phyloP scores from a whole-genome alignment of 2,329 filamentous ascomycete genomes.

The Neofusicoccum laricinum region DNA sequence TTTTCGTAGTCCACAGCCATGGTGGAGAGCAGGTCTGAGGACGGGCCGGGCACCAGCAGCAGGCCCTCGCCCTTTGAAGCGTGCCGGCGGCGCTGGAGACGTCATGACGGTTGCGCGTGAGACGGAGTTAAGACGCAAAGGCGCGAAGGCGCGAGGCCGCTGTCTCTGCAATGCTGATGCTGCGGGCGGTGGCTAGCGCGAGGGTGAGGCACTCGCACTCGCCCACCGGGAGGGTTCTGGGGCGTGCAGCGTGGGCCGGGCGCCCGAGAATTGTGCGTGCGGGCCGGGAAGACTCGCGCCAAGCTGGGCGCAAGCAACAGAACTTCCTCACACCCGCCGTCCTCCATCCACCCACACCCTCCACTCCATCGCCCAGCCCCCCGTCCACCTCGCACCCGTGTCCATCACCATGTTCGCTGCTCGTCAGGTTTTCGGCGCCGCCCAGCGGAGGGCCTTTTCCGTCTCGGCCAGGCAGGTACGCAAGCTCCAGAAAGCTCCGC shows the following conservation, averaged over 20 bases:
- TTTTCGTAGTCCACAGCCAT: slow-evolving; percentile 24
- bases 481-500: slow-evolving; percentile 17
- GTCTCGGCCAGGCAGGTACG: slow-evolving; percentile 51
- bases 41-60: background rate
- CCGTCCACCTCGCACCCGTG: slow-evolving; percentile 21
- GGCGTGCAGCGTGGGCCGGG: background rate
- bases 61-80: background rate
- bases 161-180: too few relatives aligned
- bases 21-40: slow-evolving; percentile 14
- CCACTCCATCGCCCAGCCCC: slow-evolving; percentile 23
- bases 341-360: slow-evolving; percentile 22
- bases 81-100: background rate
- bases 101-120: background rate
- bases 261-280: slow-evolving; percentile 14
- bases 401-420: slow-evolving; percentile 67
- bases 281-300: background rate
- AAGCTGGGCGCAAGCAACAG: slow-evolving; percentile 16
- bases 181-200: background rate
- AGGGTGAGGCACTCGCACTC: background rate
- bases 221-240: background rate
- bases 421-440: slow-evolving; percentile 50
- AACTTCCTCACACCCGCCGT: slow-evolving; percentile 17
- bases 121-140: background rate
- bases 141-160: too few relatives aligned
- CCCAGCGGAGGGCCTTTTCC: slow-evolving; percentile 53